Base-by-base conservation (phyloP, 306 rosid genomes). In the Ziziphus jujuba region DNA sequence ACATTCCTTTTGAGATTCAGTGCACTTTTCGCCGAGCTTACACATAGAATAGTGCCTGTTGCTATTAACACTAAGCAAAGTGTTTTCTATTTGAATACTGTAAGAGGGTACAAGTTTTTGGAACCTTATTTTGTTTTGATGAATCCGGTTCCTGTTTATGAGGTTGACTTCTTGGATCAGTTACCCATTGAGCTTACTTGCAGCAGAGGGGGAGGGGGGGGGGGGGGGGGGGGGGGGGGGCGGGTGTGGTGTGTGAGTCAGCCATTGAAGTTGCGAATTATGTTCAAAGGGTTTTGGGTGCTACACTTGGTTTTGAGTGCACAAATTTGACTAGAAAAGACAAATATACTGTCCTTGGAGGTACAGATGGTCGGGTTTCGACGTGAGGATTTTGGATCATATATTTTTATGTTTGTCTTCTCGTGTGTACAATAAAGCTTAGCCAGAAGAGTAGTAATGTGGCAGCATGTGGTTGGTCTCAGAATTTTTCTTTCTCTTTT, bases 121-220 rank as follows among this genome's bases (percentile, higher is more conserved):
- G 99, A 93, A 67, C 99, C 99, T 6, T 93, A 90, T 47, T 93
- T 93, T 21, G 90, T 87, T 81, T 90, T 93, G 73, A 93, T 93
- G 99, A 93, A 93, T 69, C 99, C 99, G 0, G 77, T 75, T 76
- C 97, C 99, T 0, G 73, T 77, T 9, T 93, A 88, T 60, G 99
- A 93, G 75, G 85, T 93, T 73, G 88, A 96, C 2, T 93, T 93
- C 69, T 57, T 93, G 77, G 90, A 80, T 66, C 96, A 84, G 57
- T 73, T 93, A 9, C 97, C 99, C 0, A 20, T 70, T 15, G 97
- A 93, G 56, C 82, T 86, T 17, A 93, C 99, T 0, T 87, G n/a
- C n/a, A n/a, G 96, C 78, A 71, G 66, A 58, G 88, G 89, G 9
- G 97, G n/a, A n/a, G n/a, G n/a, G n/a, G n/a, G n/a, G n/a, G n/a